Conservation (phyloP, 805 yeast species). For the Kuraishia cidri region DNA sequence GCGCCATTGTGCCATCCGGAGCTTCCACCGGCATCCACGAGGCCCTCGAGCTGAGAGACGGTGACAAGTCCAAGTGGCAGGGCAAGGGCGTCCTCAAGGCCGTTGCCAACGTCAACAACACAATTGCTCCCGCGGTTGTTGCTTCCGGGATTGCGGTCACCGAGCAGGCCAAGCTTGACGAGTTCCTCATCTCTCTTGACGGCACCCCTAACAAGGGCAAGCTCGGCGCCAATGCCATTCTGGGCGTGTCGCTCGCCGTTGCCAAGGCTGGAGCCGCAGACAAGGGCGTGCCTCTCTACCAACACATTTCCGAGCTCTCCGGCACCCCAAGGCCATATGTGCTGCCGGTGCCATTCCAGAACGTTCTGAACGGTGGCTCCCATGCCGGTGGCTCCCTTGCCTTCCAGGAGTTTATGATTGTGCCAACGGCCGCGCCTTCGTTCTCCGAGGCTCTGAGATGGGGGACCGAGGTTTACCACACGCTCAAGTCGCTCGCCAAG, state of each 20-base stretch:
- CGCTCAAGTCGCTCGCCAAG: slow-evolving; percentile 86
- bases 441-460: slow-evolving; percentile 95
- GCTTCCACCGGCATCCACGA: slow-evolving; percentile 99
- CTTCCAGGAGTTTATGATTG: slow-evolving; percentile 99
- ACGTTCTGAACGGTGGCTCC: slow-evolving; percentile 98
- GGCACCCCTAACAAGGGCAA: slow-evolving; percentile 97
- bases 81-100: slow-evolving; percentile 99
- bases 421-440: slow-evolving; percentile 82
- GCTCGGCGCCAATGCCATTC: slow-evolving; percentile 97
- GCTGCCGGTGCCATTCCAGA: slow-evolving; percentile 98
- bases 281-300: slow-evolving; percentile 88
- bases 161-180: slow-evolving; percentile 82
- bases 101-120: slow-evolving; percentile 88
- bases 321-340: slow-evolving; percentile 78
- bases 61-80: slow-evolving; percentile 94
- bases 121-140: slow-evolving; percentile 90
- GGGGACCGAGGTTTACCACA: slow-evolving; percentile 97
- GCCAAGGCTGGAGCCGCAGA: slow-evolving; percentile 98
- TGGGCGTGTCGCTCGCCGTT: slow-evolving; percentile 95
- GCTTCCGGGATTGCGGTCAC: slow-evolving; percentile 75
- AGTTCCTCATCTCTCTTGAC: slow-evolving; percentile 77
- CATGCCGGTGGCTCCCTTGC: slow-evolving; percentile 99
- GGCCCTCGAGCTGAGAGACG: slow-evolving; percentile 97
- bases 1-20: slow-evolving; percentile 98
- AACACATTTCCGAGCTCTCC: slow-evolving; percentile 78